Evolutionary conservation across 768 basidiomycete genomes (phyloP).

Genomic region (Omphalotus guepiniiformis): DNA sequence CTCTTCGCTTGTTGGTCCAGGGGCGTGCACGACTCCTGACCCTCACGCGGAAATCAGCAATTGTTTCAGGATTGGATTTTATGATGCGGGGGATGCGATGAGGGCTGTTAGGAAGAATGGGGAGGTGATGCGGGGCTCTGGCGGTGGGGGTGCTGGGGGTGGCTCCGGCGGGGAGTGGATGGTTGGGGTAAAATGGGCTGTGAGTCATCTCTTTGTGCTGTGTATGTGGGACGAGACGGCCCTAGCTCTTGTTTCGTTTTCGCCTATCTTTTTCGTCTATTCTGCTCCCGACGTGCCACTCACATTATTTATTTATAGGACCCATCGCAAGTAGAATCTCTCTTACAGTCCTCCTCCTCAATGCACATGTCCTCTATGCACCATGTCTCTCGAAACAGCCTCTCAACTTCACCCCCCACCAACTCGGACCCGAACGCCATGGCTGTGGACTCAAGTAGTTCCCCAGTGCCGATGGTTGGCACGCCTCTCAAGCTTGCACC

Average conservation of each 20-base stretch:
- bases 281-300: too few relatives aligned
- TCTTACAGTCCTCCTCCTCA: conserved; percentile 38
- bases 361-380: conserved; percentile 17
- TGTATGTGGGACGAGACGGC: too few relatives aligned
- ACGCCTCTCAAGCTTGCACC: conserved; percentile 74
- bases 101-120: conserved; percentile 82
- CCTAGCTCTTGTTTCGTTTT: too few relatives aligned
- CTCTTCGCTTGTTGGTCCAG: conserved; percentile 66
- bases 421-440: conserved; percentile 33
- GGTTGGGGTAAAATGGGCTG: conserved; percentile 90
- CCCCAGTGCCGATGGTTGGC: conserved; percentile 45
- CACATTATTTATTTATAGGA: conserved; percentile 52
- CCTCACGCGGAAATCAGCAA: conserved; percentile 66
- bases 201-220: conserved; percentile 34
- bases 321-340: conserved; percentile 49
- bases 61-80: conserved; percentile 78
- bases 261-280: too few relatives aligned
- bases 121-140: conserved; percentile 66
- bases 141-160: conserved; percentile 85
- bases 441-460: conserved; percentile 40
- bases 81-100: conserved; percentile 66
- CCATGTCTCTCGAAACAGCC: conserved; percentile 14
- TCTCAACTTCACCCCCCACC: conserved; percentile 22
- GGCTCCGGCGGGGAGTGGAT: too few relatives aligned
- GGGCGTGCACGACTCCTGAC: conserved; percentile 65